Conservation (phyloP, 768 basidiomycete species). For the Crassisporium funariophilum region DNA sequence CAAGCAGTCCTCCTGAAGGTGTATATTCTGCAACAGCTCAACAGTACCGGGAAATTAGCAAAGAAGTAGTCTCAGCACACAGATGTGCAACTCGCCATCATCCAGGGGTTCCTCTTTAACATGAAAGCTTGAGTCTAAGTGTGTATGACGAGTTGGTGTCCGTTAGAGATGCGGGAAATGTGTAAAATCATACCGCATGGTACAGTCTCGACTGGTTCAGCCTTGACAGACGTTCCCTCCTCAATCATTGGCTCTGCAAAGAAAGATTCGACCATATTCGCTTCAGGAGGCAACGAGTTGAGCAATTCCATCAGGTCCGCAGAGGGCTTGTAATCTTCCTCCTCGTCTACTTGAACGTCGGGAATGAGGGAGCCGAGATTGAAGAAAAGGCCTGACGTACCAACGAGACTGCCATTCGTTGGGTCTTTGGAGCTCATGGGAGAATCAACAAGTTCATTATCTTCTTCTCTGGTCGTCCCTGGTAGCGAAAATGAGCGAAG, state of each 20-base stretch:
- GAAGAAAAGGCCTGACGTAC: no score
- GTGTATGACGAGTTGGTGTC: no score
- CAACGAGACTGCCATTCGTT: no score
- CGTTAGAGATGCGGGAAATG: no score
- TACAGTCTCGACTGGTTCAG: background rate
- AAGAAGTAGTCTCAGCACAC: no score
- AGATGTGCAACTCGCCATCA: no score
- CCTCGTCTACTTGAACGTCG: background rate
- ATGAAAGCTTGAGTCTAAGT: background rate
- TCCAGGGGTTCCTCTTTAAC: no score
- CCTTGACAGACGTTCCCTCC: background rate
- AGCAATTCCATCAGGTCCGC: constrained; percentile 9
- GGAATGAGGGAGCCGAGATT: no score
- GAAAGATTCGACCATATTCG: background rate
- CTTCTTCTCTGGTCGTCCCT: background rate
- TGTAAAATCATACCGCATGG: no score
- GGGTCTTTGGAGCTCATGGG: background rate
- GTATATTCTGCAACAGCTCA: background rate
- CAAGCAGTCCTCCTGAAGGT: constrained; percentile 11
- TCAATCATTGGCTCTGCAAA: background rate
- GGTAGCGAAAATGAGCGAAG: constrained; percentile 3
- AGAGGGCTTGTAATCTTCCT: constrained; percentile 14
- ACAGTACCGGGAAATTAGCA: no score
- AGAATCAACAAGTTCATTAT: background rate
- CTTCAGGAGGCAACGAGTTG: background rate